Conservation (phyloP, 2,329 filamentous ascomycete genomes). For the Microdochium paspali region DNA sequence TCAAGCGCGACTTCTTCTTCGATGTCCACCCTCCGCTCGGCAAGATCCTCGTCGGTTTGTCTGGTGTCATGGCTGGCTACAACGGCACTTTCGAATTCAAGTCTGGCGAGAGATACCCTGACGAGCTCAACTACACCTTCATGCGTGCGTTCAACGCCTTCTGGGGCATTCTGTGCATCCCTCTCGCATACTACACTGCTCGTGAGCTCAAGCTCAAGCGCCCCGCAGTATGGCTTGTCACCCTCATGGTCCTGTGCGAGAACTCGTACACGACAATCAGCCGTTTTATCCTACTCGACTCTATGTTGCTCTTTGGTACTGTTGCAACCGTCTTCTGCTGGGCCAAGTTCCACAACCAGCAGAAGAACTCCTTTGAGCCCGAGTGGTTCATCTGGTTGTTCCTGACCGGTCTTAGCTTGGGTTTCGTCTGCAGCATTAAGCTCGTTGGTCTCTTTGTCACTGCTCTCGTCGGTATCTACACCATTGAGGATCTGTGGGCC, state of each 20-base stretch:
- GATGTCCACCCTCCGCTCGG: slow-evolving; percentile 83
- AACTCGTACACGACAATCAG: slow-evolving; percentile 99
- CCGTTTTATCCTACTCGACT: slow-evolving; percentile 94
- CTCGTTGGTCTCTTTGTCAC: slow-evolving; percentile 96
- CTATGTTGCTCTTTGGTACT: slow-evolving; percentile 98
- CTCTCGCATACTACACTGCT: slow-evolving; percentile 90
- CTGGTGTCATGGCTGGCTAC: slow-evolving; percentile 92
- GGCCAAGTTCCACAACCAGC: slow-evolving; percentile 89
- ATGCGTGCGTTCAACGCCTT: slow-evolving; percentile 97
- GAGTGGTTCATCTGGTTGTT: slow-evolving; percentile 96
- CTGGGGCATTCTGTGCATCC: slow-evolving; percentile 87
- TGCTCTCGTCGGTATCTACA: slow-evolving; percentile 90
- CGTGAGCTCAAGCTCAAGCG: slow-evolving; percentile 80
- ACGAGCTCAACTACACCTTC: slow-evolving; percentile 91
- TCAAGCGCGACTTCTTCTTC: slow-evolving; percentile 99
- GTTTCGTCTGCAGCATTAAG: slow-evolving; percentile 97
- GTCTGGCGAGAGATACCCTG: slow-evolving; percentile 90
- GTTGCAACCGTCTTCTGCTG: slow-evolving; percentile 95
- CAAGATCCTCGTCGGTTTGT: slow-evolving; percentile 96
- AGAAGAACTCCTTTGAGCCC: slow-evolving; percentile 73
- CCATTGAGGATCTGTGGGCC: slow-evolving; percentile 91
- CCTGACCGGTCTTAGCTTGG: slow-evolving; percentile 89
- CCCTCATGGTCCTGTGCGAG: slow-evolving; percentile 94
- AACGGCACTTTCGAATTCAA: slow-evolving; percentile 99
- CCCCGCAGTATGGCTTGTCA: slow-evolving; percentile 88